Evolutionary conservation across 179 eudicot genomes (phyloP).

Genomic region (Silene coronaria): DNA sequence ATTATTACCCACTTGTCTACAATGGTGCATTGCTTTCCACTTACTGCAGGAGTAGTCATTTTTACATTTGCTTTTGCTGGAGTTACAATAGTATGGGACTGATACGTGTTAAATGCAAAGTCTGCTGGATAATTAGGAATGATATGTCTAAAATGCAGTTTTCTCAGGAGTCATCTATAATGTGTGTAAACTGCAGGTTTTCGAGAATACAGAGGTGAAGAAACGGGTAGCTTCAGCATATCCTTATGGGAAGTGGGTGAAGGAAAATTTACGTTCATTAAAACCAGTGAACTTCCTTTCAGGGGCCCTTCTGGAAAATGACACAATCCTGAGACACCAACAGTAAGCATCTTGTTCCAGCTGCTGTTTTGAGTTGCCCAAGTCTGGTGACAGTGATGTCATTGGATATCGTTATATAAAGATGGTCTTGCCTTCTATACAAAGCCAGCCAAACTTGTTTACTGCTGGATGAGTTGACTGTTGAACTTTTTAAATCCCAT

Average conservation of each 20-base stretch:
- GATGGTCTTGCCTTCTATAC: neutral
- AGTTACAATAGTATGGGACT: neutral
- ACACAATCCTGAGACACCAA: constrained; percentile 71
- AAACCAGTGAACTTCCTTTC: constrained; percentile 73
- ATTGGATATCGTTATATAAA: constrained; percentile 10
- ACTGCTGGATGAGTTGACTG: constrained; percentile 2
- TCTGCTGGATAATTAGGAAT: neutral
- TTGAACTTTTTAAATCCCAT: neutral
- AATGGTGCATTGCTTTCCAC: neutral
- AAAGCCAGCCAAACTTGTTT: neutral
- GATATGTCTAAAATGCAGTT: neutral
- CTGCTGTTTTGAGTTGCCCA: constrained; percentile 9
- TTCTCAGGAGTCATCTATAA: constrained; percentile 3
- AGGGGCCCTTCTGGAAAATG: constrained; percentile 62
- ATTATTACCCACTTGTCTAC: neutral
- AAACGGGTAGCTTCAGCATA: constrained; percentile 69
- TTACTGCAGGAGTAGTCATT: neutral
- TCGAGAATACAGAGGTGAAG: constrained; percentile 95
- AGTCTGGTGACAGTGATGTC: neutral
- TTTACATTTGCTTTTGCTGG: neutral
- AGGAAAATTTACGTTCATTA: constrained; percentile 63
- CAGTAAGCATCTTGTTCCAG: constrained; percentile 54
- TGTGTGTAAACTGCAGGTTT: constrained; percentile 56
- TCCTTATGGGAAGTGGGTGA: constrained; percentile 91
- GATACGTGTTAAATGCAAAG: constrained; percentile 7